Conservation (phyloP, 2,329 filamentous ascomycete genomes). For the Pseudogymnoascus pannorum region DNA sequence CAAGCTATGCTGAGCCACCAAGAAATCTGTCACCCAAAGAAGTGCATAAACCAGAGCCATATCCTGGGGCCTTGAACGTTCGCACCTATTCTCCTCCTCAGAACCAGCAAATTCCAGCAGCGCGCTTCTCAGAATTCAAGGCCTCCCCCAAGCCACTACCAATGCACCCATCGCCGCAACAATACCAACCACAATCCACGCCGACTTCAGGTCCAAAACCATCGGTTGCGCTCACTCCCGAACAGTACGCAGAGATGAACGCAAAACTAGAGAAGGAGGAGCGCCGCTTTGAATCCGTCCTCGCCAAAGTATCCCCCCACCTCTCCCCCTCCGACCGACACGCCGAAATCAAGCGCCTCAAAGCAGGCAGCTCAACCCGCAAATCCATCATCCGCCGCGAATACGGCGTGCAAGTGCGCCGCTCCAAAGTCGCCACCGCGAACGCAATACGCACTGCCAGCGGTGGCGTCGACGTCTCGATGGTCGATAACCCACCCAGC, state of each 20-base stretch:
- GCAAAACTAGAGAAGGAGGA: background rate
- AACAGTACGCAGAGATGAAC: background rate
- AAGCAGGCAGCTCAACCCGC: background rate
- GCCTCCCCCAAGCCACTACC: background rate
- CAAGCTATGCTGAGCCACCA: background rate
- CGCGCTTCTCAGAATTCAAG: background rate
- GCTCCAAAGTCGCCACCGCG: background rate
- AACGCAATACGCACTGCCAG: background rate
- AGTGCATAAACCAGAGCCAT: background rate
- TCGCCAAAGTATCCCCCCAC: background rate
- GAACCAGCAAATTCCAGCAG: background rate
- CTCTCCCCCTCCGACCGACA: background rate
- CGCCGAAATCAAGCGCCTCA: background rate
- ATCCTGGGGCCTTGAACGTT: background rate
- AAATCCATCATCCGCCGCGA: constrained; percentile 1
- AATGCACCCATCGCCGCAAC: background rate
- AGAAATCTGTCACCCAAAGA: background rate
- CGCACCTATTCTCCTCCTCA: background rate
- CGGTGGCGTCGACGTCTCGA: background rate
- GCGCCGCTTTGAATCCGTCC: background rate
- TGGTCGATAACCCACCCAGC: background rate
- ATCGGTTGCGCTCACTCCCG: background rate
- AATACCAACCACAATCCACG: background rate
- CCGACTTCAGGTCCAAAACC: background rate
- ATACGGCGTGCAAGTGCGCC: background rate